Conservation (phyloP, 495 filamentous ascomycete species). For the Penicillium arizonense region DNA sequence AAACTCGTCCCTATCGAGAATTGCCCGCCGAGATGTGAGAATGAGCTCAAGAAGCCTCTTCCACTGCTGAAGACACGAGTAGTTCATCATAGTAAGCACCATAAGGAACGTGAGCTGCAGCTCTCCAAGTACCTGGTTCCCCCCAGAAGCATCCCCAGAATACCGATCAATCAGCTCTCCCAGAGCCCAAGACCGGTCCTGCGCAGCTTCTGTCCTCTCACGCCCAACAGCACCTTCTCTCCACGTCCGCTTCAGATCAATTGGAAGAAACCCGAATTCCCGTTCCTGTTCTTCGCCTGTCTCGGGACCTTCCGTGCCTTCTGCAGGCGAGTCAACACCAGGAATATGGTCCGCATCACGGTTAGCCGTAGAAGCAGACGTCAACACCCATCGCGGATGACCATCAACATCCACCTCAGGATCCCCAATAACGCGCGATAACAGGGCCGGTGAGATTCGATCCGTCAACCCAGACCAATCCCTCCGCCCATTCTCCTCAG, state of each 20-base stretch:
- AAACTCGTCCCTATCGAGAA: slow-evolving; percentile 53
- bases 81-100: slow-evolving; percentile 77
- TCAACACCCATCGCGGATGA: slow-evolving; percentile 42
- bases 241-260: slow-evolving; percentile 64
- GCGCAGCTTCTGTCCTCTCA: slow-evolving; percentile 67
- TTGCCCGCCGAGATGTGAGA: slow-evolving; percentile 64
- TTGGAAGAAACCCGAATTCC: slow-evolving; percentile 44
- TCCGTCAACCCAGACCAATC: slow-evolving; percentile 46
- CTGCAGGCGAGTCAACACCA: slow-evolving; percentile 32
- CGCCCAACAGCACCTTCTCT: slow-evolving; percentile 65
- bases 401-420: slow-evolving; percentile 38
- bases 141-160: slow-evolving; percentile 14
- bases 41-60: slow-evolving; percentile 69
- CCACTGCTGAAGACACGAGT: slow-evolving; percentile 88
- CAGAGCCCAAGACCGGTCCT: slow-evolving; percentile 71
- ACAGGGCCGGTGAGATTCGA: slow-evolving; percentile 32
- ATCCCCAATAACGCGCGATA: slow-evolving; percentile 40
- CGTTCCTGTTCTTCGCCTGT: slow-evolving; percentile 30
- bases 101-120: slow-evolving; percentile 83
- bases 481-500: slow-evolving; percentile 28
- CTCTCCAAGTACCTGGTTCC: slow-evolving; percentile 70
- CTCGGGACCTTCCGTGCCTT: slow-evolving; percentile 7
- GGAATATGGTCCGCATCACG: slow-evolving; percentile 52
- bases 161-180: slow-evolving; percentile 47
- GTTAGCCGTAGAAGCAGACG: slow-evolving; percentile 44